Evolutionary conservation across 2,329 filamentous ascomycete species (phyloP).

Genomic region (Diaporthe sp.): DNA sequence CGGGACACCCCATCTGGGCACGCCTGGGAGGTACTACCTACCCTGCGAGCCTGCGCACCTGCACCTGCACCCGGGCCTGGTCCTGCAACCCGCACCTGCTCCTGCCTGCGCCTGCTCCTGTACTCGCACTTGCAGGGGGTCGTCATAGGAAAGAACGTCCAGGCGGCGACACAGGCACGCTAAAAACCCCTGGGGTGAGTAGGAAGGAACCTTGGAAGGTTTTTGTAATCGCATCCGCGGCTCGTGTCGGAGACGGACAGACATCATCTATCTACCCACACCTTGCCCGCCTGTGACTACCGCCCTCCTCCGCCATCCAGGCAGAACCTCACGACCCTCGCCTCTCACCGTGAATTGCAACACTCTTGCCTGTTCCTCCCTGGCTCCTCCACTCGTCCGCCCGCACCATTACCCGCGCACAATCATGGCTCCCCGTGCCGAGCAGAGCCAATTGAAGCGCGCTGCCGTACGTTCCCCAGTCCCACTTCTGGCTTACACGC

Average conservation of each 20-base stretch:
- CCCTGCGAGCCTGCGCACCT: constrained; percentile 27
- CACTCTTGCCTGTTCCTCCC: constrained; percentile 6
- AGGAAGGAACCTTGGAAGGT: too few relatives aligned
- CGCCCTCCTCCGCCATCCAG: constrained; percentile 8
- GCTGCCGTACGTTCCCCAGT: constrained; percentile 44
- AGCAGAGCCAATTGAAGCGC: constrained; percentile 48
- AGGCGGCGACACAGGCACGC: constrained; percentile 15
- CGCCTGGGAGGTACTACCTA: neutral
- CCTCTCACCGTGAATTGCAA: constrained; percentile 27
- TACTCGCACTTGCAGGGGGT: neutral
- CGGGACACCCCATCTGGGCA: neutral
- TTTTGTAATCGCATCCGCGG: constrained; percentile 25
- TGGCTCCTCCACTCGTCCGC: constrained; percentile 25
- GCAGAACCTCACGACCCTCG: constrained; percentile 25
- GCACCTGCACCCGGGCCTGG: neutral
- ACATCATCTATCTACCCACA: constrained; percentile 5
- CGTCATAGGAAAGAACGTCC: constrained; percentile 20
- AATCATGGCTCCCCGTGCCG: constrained; percentile 44
- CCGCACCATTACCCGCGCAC: constrained; percentile 22
- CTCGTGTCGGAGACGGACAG: constrained; percentile 4
- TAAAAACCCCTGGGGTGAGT: neutral
- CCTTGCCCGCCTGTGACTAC: constrained; percentile 4
- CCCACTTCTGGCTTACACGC: constrained; percentile 27
- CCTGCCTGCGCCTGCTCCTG: constrained; percentile 21
- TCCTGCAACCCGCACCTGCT: neutral